phyloP scores from a whole-genome alignment of 2,329 filamentous ascomycete genomes.

The Colletotrichum filicis region DNA sequence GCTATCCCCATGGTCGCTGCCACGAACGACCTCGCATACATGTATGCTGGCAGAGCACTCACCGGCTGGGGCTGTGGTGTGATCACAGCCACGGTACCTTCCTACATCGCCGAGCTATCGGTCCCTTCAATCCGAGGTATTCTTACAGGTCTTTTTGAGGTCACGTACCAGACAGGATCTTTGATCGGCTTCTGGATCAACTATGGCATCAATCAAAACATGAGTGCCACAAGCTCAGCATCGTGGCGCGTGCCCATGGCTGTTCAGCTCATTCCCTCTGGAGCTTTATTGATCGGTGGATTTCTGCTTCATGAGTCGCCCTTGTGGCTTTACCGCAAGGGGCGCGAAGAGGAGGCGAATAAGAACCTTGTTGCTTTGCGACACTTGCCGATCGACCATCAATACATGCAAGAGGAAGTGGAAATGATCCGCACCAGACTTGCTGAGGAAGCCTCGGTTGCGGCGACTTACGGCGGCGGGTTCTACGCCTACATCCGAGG shows the following conservation, averaged over 20 bases:
- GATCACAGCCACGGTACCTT: slow-evolving; percentile 68
- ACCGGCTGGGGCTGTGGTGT: slow-evolving; percentile 68
- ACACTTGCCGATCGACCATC: slow-evolving; percentile 52
- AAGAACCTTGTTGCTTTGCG: slow-evolving; percentile 55
- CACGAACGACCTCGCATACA: slow-evolving; percentile 52
- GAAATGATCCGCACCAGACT: slow-evolving; percentile 54
- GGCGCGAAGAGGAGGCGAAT: slow-evolving; percentile 38
- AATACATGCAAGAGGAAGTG: slow-evolving; percentile 59
- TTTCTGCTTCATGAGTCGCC: slow-evolving; percentile 49
- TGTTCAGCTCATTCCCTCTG: slow-evolving; percentile 56
- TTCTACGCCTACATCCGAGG: slow-evolving; percentile 48
- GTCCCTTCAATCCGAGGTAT: slow-evolving; percentile 68
- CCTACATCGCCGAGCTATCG: slow-evolving; percentile 73
- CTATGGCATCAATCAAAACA: slow-evolving; percentile 54
- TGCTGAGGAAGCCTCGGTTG: slow-evolving; percentile 46
- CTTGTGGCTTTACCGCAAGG: slow-evolving; percentile 38
- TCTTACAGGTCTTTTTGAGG: slow-evolving; percentile 63
- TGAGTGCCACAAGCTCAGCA: slow-evolving; percentile 44
- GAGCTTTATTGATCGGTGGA: slow-evolving; percentile 54
- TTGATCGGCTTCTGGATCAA: slow-evolving; percentile 64
- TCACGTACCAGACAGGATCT: slow-evolving; percentile 64
- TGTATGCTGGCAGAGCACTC: slow-evolving; percentile 65
- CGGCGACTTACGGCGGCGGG: slow-evolving; percentile 45
- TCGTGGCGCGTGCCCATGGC: slow-evolving; percentile 62
- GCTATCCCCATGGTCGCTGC: slow-evolving; percentile 56